Evolutionary conservation across 176 grass and related monocot genomes (phyloP), one percentile per base, ranked within the genome.

Genomic region (Cocos nucifera): DNA sequence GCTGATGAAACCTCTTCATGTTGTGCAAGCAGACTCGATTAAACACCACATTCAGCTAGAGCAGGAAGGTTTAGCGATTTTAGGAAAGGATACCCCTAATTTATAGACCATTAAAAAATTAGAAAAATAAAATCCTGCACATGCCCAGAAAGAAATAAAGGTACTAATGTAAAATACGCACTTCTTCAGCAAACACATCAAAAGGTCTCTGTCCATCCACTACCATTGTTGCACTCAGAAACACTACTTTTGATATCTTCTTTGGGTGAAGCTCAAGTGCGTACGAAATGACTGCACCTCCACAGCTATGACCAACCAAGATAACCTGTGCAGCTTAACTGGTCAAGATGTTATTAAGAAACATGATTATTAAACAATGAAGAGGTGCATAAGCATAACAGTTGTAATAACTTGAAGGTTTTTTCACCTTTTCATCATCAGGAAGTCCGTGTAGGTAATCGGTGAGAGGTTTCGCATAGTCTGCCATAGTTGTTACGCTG

Each of bases 251-350:
- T 19, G 93, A 85, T 50, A 98, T 89, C 73, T 86, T 98, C 55
- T 80, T n/a, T 3, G 93, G 79, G 55, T 28, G 86, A 20, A 75
- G 22, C 50, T 98, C 82, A 28, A 92, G 44, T 1, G 84, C 84
- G 73, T 85, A 92, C 39, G 93, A 98, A 19, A 98, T 63, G 18
- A 79, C 81, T 72, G 93, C 93, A 61, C 93, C 93, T 65, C 93
- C 93, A 54, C 84, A 98, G 54, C 93, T 98, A 69, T 98, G 93
- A 16, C 83, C 93, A 4, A 98, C 88, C 49, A 98, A 80, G 76
- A 98, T 83, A 19, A 92, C 88, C 89, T 95, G 80, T 61, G 77
- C 28, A 58, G 50, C 19, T 30, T 12, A 44, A 26, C 0, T 50
- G 57, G 67, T 39, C 35, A 12, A 39, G 35, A 10, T 10, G 12